Base-by-base conservation (phyloP, 805 yeast species). In the Zygotorulaspora sp. region DNA sequence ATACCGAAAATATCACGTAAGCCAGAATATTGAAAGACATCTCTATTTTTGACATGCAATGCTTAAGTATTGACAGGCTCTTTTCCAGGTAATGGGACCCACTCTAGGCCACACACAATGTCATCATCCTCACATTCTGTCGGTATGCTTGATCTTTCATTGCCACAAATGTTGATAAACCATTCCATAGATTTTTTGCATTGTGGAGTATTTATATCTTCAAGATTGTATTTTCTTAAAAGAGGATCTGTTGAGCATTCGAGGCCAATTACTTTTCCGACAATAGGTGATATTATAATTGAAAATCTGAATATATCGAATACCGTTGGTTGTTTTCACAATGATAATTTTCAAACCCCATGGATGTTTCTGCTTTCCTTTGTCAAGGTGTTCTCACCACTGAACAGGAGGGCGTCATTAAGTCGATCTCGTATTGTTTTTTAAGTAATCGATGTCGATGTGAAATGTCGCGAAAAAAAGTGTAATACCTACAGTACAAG, bases 91-190 rank as follows among this genome's bases (percentile, higher is more conserved):
- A 79, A 46, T 10, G 63, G 55, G 4, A 84, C 70, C 7, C 66
- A 52, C 15, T 83, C 78, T n/a, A 83, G 53, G 2, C 95, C 96
- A 61, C 98, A 90, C 6, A 89, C 58, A 47, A 83, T 84, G 1
- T 89, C 76, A 45, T 81, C 78, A 32, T 65, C 64, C 0, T 88
- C 81, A 62, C 97, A 89, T 19, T 68, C 69, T 4, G 66, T 55
- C 0, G 61, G 56, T 3, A 51, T 55, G 8, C 63, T 60, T 7
- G 56, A 61, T 8, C 55, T 54, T 14, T 60, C 53, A 20, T 60
- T 64, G 30, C 75, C 78, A 63, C 95, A 86, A 6, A 87, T 67
- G 35, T 86, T 82, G 25, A 88, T 46, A 52, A 71, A 77, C 89
- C 96, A 85, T 2, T 75, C 69, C 23, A 70, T 61, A 35, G 66